Percentiles rank a stretch among this genome's conserved stretches.
phyloP scores from a whole-genome alignment of 441 rosid genomes.

The Aquilaria agallochum region DNA sequence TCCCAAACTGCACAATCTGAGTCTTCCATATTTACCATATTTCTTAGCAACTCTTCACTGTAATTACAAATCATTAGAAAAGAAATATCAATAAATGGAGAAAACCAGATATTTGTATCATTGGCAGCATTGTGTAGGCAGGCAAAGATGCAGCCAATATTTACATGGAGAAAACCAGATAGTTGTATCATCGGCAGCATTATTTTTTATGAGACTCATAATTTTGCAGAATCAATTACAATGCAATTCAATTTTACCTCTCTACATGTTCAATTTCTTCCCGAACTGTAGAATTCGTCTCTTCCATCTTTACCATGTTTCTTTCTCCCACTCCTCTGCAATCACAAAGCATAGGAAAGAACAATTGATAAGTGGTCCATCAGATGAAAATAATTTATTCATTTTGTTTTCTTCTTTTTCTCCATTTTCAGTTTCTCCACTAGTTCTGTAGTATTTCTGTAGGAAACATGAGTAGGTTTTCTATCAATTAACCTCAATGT shows the following conservation, averaged over 20 bases:
- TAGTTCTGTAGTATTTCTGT: no score
- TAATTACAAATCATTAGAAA: not conserved
- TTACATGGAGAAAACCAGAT: constrained; percentile 68
- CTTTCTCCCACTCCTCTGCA: not conserved
- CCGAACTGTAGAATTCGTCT: constrained; percentile 33
- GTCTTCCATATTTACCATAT: no score
- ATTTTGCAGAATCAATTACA: not conserved
- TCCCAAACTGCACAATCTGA: no score
- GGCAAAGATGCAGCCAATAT: constrained; percentile 64
- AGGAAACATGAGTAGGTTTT: no score
- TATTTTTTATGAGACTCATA: not conserved
- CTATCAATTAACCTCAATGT: no score
- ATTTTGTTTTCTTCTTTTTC: no score
- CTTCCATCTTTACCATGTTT: constrained; percentile 25
- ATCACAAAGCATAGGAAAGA: no score
- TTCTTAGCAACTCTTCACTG: no score
- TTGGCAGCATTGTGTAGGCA: constrained; percentile 38
- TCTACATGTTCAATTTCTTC: constrained; percentile 64
- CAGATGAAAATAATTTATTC: no score
- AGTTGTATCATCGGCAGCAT: constrained; percentile 28
- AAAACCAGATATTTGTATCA: not conserved
- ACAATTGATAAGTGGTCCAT: no score
- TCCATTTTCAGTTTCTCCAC: no score
- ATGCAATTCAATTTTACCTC: constrained; percentile 32
- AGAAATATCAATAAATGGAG: not conserved